These are phyloP conservation scores for Salix exigua DNA, from an alignment of 345 rosid species.

Conservation along the genomic window DNA sequence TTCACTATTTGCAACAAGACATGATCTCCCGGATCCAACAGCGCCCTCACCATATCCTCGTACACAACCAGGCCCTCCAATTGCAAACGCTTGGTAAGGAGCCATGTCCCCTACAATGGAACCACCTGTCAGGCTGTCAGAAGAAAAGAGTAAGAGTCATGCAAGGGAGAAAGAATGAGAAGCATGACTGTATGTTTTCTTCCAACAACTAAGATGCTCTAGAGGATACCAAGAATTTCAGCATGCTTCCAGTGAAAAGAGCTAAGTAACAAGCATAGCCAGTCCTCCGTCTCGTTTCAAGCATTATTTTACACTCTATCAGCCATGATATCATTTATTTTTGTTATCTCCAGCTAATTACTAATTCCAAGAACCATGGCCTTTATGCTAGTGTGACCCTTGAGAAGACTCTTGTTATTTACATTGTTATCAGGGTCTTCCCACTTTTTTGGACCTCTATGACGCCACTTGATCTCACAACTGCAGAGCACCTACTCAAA, in stretches of 20 bases:
- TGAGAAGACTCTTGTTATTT: not conserved
- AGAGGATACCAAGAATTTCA: not conserved
- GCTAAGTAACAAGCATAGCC: not conserved
- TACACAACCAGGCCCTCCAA: conserved; percentile 85
- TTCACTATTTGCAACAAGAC: conserved; percentile 82
- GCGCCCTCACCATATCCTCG: conserved; percentile 96
- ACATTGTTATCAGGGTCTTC: not conserved
- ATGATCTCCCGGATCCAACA: conserved; percentile 90
- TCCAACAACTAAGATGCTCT: not conserved
- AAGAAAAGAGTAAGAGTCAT: conserved; percentile 30
- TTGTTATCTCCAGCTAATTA: not conserved
- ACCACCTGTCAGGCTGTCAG: conserved; percentile 82
- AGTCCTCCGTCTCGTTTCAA: not conserved
- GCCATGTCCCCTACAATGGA: conserved; percentile 99
- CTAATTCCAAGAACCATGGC: not conserved
- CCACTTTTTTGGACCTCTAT: not conserved
- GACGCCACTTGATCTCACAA: not conserved
- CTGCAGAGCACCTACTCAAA: conserved; percentile 6
- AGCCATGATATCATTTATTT: not conserved
- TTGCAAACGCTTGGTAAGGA: conserved; percentile 95
- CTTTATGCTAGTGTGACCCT: not conserved
- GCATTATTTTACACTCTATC: not conserved
- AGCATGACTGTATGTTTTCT: not conserved
- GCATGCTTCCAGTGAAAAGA: not conserved
- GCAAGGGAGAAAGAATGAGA: conserved; percentile 5